Base-by-base conservation (phyloP, 1,284 basidiomycete species). In the Sutorius eximius region DNA sequence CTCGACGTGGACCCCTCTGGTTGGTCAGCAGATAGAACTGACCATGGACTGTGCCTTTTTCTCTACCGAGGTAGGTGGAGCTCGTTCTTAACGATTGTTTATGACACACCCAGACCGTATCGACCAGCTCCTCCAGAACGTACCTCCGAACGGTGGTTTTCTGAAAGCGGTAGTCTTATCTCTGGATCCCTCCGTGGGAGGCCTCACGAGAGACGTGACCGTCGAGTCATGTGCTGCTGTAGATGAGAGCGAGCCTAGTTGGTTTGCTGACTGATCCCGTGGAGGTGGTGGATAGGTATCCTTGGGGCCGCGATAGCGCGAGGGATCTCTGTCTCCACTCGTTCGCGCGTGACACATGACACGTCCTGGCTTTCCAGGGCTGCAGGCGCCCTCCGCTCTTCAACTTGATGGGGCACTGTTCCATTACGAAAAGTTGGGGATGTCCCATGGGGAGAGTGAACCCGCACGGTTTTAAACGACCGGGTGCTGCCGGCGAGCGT, bases 101-200 rank as follows among this genome's bases (percentile, higher is more conserved):
- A 53, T 24, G 49, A 58, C 18, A 20, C 12, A 12, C 11, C 37
- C 37, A 5, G 34, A 36, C 34, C 6, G n/a, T n/a, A 16, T 36
- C 59, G 77, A 80, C 54, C 59, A 27, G 24, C 15, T 13, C 32
- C 32, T 73, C 15, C 74, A 75, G 9, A 67, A 56, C 15, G 67
- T 66, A 4, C 58, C 69, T 2, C 62, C 75, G 37, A 62, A 73
- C 32, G 76, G 76, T 7, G 73, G 76, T 1, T 55, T 77, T 27
- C 24, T 27, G 5, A 27, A 27, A 27, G 5, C 5, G 24, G 24
- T 27, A 5, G 24, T 6, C 24, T 50, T 66, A 78, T 13, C 50
- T 75, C 54, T 75, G 76, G 59, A 61, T 65, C 0, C 52, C 6
- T 71, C 63, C 13, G 57, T 76, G n/a, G 76, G 77, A 57, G 75